Conservation (phyloP, 768 basidiomycete genomes). For the Clathrus columnatus region DNA sequence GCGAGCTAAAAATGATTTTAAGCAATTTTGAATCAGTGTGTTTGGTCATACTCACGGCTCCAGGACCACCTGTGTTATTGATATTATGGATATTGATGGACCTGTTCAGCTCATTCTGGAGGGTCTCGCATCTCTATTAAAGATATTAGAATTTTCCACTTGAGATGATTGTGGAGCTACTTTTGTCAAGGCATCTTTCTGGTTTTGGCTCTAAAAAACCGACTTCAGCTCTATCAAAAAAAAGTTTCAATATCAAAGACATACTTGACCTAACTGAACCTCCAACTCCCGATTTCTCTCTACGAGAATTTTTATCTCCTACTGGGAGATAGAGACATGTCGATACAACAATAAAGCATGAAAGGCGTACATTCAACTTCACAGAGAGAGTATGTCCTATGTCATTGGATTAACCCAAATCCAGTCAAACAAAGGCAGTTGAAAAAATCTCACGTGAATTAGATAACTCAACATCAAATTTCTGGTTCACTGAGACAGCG, state of each 20-base stretch:
- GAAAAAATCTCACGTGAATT: background rate
- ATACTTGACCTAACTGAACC: background rate
- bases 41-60: no score
- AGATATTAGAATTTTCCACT: no score
- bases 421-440: background rate
- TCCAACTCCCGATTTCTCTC: background rate
- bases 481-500: no score
- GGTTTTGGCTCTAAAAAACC: no score
- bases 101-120: no score
- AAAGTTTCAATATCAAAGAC: background rate
- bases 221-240: background rate
- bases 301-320: background rate
- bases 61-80: no score
- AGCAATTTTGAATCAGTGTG: no score
- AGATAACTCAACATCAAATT: background rate
- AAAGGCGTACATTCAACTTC: background rate
- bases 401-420: background rate
- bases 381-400: background rate
- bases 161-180: no score
- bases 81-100: no score
- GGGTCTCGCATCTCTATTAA: no score
- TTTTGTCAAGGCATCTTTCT: no score
- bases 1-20: no score
- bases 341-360: background rate
- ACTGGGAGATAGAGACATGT: background rate